These are phyloP conservation scores for Boletus vermiculosoides DNA, from an alignment of 768 basidiomycete species.

Conservation along the genomic window DNA sequence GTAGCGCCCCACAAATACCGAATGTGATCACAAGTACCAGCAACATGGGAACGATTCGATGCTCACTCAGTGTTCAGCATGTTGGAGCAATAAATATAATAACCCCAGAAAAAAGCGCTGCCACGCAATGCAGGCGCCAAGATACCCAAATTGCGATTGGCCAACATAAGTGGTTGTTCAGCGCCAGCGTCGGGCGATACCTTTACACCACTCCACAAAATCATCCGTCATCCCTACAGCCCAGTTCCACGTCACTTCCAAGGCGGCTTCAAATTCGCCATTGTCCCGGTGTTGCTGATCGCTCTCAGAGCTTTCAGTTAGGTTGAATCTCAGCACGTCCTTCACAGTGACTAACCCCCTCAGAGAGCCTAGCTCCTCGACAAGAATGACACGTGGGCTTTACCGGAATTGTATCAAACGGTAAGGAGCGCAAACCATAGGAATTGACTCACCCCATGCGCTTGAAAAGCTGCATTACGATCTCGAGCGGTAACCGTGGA, in stretches of 20 bases:
- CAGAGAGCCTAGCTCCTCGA: conserved; percentile 81
- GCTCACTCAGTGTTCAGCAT: too few species aligned
- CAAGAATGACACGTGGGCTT: conserved; percentile 95
- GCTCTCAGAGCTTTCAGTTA: conserved; percentile 50
- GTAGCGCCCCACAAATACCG: neutral
- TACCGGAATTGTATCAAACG: neutral
- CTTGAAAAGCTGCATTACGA: conserved; percentile 97
- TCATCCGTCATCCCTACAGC: conserved; percentile 37
- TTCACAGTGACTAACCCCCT: conserved; percentile 92
- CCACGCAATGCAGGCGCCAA: neutral
- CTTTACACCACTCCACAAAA: conserved; percentile 28
- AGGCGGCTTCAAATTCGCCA: conserved; percentile 61
- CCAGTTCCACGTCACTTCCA: conserved; percentile 64
- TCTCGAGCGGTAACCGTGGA: conserved; percentile 88
- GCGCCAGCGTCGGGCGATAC: conserved; percentile 23
- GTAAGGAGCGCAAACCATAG: neutral
- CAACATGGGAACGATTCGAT: too few species aligned
- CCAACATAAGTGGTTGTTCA: conserved; percentile 8
- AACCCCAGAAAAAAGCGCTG: neutral
- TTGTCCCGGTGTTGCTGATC: conserved; percentile 55
- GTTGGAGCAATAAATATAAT: neutral
- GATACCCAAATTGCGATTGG: neutral
- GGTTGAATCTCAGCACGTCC: conserved; percentile 88
- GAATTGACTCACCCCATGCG: conserved; percentile 81
- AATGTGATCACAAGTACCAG: neutral